phyloP scores from a whole-genome alignment of 2,329 filamentous ascomycete genomes.

The Lachnellula suecica region DNA sequence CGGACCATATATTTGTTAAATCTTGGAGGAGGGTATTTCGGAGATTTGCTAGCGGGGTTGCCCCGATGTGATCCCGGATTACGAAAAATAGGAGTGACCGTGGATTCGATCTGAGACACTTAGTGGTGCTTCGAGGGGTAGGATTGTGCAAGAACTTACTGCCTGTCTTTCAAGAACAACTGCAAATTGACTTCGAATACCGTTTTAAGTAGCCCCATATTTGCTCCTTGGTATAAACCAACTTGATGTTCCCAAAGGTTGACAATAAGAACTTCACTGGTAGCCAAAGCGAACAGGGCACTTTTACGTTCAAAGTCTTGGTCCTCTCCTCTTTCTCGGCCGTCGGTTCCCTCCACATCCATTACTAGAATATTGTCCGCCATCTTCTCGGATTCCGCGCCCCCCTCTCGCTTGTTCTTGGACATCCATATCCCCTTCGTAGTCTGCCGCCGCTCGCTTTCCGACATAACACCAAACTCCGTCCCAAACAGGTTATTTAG shows the following conservation, averaged over 20 bases:
- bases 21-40: conserved; percentile 89
- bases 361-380: conserved; percentile 98
- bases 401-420: conserved; percentile 75
- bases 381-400: conserved; percentile 60
- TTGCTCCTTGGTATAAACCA: conserved; percentile 94
- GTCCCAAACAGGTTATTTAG: conserved; percentile 96
- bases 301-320: conserved; percentile 99
- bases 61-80: conserved; percentile 93
- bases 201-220: conserved; percentile 98
- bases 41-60: conserved; percentile 85
- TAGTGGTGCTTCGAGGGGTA: too few relatives aligned
- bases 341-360: conserved; percentile 98
- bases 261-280: conserved; percentile 95
- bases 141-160: conserved; percentile 69
- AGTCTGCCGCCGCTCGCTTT: conserved; percentile 89
- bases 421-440: conserved; percentile 99
- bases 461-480: conserved; percentile 96
- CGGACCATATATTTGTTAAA: conserved; percentile 86
- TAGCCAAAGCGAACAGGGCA: conserved; percentile 93
- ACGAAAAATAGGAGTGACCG: conserved; percentile 97
- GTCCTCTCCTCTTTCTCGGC: conserved; percentile 92
- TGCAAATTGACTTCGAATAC: conserved; percentile 99
- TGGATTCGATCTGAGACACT: conserved; percentile 67
- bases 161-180: conserved; percentile 92
- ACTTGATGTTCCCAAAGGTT: conserved; percentile 99